Evolutionary conservation across 495 filamentous ascomycete genomes (phyloP), one percentile per base, ranked within the genome.

Genomic region (Glarea lozoyensis): DNA sequence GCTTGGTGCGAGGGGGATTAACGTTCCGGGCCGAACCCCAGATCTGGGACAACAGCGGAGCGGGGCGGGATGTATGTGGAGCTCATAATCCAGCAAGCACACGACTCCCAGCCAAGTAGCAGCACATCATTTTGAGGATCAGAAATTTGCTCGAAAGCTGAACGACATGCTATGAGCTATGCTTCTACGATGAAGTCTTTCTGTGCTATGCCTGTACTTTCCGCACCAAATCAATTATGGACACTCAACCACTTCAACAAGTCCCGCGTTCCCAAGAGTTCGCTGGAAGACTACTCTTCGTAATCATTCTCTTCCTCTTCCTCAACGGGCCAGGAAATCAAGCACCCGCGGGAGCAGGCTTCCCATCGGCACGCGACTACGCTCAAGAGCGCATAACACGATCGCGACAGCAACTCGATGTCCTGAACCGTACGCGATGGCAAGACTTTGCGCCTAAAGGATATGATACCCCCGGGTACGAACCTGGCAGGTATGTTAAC

Each of bases 381-480:
- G 55, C 60, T 22, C 56, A 60, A 21, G 57, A 61, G 37, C 62
- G 64, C 21, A 50, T 69, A 10, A 54, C 54, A 6, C 65, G 60
- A 24, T 64, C 88, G 56, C 67, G 69, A 43, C 60, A 73, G 46
- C 75, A 76, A 33, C 72, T 88, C 38, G 63, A 65, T 24, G 58
- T 86, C 22, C 65, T 95, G 18, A 86, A 86, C 54, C 73, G 66
- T 47, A 82, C 86, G 15, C 63, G 64, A 47, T 92, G 87, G 73
- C 78, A 79, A 42, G 84, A 85, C 59, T 85, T 92, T 45, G 60
- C 79, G 42, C 73, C 80, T 24, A 42, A 48, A 30, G 51, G 57
- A 18, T 57, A 60, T 4, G 48, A 50, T 37, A 53, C 40, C 16
- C 50, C 42, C 21, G 48, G 13, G 38, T 46, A 40, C 46, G 59